Percentiles rank a stretch among this genome's conserved stretches.
Conservation (phyloP, 108 stramenopile species). For the Heterococcus sp. region DNA sequence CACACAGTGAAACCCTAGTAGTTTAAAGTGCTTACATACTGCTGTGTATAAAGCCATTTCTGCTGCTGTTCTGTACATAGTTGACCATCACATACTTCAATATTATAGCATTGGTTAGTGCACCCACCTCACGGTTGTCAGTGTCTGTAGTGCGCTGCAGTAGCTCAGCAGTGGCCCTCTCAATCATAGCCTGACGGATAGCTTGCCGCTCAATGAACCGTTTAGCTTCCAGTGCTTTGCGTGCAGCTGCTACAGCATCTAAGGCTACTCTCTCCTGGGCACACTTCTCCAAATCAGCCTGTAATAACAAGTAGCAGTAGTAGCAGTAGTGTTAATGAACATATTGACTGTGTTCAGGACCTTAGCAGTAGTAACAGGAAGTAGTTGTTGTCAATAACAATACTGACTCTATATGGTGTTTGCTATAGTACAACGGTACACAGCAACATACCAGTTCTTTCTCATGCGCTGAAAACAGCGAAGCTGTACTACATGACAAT, state of each 20-base stretch:
- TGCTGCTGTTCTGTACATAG: no score
- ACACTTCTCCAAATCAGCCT: not conserved
- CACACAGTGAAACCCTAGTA: no score
- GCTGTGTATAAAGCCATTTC: no score
- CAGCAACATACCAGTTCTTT: no score
- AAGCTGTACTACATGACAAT: no score
- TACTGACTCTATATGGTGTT: no score
- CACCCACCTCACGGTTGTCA: not conserved
- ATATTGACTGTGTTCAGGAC: not conserved
- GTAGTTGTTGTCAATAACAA: no score
- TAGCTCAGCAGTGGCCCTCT: constrained; percentile 62
- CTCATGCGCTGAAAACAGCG: no score
- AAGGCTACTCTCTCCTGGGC: not conserved
- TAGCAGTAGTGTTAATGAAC: not conserved
- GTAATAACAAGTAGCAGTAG: not conserved
- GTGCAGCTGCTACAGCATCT: not conserved
- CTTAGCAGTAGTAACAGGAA: not conserved
- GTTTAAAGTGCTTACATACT: no score
- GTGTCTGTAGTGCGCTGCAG: not conserved
- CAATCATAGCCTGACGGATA: constrained; percentile 60
- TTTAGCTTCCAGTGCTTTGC: not conserved
- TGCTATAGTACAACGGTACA: no score
- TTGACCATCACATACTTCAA: no score
- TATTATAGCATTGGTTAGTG: no score
- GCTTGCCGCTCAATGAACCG: constrained; percentile 21